These are phyloP conservation scores for Macadamia integrifolia DNA, from an alignment of 164 flowering plant genomes.

Conservation along the genomic window DNA sequence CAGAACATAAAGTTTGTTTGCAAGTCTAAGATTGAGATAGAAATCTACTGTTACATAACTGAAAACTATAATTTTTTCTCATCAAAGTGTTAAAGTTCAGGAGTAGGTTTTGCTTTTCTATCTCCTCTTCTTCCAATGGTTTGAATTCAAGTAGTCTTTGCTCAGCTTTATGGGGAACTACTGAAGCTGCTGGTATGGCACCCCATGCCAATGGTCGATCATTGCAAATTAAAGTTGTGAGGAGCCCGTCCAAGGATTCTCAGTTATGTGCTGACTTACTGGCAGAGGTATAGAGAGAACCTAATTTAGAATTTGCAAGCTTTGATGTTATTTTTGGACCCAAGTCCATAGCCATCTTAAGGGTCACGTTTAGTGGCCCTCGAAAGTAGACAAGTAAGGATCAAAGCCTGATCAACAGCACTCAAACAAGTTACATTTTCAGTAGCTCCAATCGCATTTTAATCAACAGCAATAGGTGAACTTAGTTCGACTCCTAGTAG, in stretches of 20 bases:
- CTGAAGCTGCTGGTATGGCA: conserved; percentile 84
- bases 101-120: too few relatives aligned
- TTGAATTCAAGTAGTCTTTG: too few relatives aligned
- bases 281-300: conserved; percentile 89
- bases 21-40: too few relatives aligned
- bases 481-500: too few relatives aligned
- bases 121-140: too few relatives aligned
- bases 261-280: conserved; percentile 80
- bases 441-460: conserved; percentile 92
- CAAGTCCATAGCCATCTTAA: conserved; percentile 69
- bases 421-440: conserved; percentile 77
- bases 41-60: too few relatives aligned
- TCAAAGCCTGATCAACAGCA: conserved; percentile 61
- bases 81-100: too few relatives aligned
- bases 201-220: conserved; percentile 57
- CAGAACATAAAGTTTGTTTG: too few relatives aligned
- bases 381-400: conserved; percentile 55
- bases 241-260: conserved; percentile 61
- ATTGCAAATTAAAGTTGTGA: conserved; percentile 35
- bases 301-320: conserved; percentile 90
- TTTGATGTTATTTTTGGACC: conserved; percentile 69
- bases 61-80: too few relatives aligned
- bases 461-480: conserved; percentile 74
- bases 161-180: too few relatives aligned
- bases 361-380: conserved; percentile 67